Evolutionary conservation across 1,139 yeast genomes (phyloP).

Genomic region (Lodderomyces metapsilosis): DNA sequence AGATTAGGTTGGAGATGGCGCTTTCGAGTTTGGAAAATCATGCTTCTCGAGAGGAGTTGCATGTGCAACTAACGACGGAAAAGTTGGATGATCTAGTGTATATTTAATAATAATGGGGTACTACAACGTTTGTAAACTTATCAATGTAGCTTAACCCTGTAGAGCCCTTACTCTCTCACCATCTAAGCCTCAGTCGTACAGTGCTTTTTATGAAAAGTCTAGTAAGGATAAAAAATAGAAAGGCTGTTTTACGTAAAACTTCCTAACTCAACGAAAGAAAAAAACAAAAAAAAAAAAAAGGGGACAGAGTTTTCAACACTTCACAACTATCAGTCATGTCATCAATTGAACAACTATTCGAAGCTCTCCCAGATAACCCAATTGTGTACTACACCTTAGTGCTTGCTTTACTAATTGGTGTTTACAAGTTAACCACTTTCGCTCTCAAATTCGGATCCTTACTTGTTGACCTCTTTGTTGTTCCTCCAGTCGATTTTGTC

Average conservation of each 20-base stretch:
- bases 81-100: conserved; percentile 35
- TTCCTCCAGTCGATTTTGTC: conserved; percentile 60
- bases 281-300: background rate
- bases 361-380: conserved; percentile 19
- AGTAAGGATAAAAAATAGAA: too few relatives aligned
- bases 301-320: too few relatives aligned
- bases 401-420: conserved; percentile 49
- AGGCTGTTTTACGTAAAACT: too few relatives aligned
- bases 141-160: too few relatives aligned
- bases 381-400: conserved; percentile 25
- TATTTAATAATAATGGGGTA: background rate
- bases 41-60: conserved; percentile 32
- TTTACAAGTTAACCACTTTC: conserved; percentile 43
- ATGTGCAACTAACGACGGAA: conserved; percentile 38
- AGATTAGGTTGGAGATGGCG: conserved; percentile 21
- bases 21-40: conserved; percentile 28
- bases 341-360: conserved; percentile 14
- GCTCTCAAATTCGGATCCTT: conserved; percentile 41
- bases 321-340: too few relatives aligned
- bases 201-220: too few relatives aligned
- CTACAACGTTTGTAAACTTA: too few relatives aligned
- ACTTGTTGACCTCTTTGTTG: conserved; percentile 55
- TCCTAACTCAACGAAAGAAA: background rate
- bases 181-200: too few relatives aligned
- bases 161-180: too few relatives aligned